Conservation (phyloP, 2,329 filamentous ascomycete genomes). For the Aspergillus calidoustus region DNA sequence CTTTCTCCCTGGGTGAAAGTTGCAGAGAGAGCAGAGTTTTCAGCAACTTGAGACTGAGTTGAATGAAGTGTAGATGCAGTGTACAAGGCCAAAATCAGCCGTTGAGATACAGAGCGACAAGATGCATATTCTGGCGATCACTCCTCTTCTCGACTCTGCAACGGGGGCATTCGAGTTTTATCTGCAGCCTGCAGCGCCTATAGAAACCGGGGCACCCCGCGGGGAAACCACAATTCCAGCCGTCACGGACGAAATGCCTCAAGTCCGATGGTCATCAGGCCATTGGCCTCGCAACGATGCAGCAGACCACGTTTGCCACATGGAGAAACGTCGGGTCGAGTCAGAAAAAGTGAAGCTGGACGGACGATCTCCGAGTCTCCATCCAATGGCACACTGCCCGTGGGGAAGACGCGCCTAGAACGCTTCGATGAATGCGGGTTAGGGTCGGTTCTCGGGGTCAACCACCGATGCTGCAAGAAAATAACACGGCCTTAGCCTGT, state of each 20-base stretch:
- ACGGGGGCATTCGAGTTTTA: constrained; percentile 1
- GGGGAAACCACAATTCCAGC: constrained; percentile 4
- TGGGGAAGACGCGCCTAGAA: not conserved
- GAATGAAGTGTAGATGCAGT: not conserved
- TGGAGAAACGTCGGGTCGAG: constrained; percentile 1
- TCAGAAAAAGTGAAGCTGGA: not conserved
- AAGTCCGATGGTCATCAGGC: constrained; percentile 11
- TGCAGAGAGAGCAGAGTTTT: not conserved
- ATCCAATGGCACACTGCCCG: constrained; percentile 22
- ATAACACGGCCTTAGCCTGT: not conserved
- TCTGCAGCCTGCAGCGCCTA: not conserved
- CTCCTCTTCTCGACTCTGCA: not conserved
- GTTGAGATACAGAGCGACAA: constrained; percentile 1
- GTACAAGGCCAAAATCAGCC: not conserved
- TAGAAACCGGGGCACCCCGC: constrained; percentile 15
- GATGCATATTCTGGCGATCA: constrained; percentile 10
- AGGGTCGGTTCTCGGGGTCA: constrained; percentile 28
- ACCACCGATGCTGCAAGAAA: constrained; percentile 15
- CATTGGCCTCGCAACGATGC: not conserved
- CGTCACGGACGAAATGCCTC: constrained; percentile 7
- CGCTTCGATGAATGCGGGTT: not conserved
- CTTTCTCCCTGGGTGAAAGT: constrained; percentile 7
- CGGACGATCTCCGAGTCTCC: constrained; percentile 27
- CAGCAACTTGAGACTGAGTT: not conserved
- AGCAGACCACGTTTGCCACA: not conserved